Base-by-base conservation (phyloP, 768 basidiomycete genomes). In the Phanerodontia chrysosporium region DNA sequence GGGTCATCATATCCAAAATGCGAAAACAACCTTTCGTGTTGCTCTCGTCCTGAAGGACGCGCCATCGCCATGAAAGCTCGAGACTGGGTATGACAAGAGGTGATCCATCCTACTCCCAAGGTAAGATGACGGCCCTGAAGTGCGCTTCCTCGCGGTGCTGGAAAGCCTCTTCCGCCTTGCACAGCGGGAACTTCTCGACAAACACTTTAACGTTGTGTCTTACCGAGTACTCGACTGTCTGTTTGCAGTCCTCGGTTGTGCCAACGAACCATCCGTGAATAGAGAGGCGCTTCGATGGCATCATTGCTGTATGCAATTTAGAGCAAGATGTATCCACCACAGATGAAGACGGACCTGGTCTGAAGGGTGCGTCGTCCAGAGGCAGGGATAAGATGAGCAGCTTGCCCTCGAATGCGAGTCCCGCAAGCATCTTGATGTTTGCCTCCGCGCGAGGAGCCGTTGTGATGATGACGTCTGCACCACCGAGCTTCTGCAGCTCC, bases 401-500 rank as follows among this genome's bases (percentile, higher is more conserved):
- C 44, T 64, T 61, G 21, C 69, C 69, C 29, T 60, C 59, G 10
- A 64, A 39, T 6, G 58, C 62, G 7, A 70, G 63, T 6, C 58
- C 69, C 2, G 58, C 51, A 13, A 69, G 29, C 21, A 70, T 64
- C 8, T 28, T 58, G 29, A 58, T 54, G 29, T 62, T 61, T 18
- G 48, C 45, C 14, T 64, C 55, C 12, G 64, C 22, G 58, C 59
- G 62, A 25, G 72, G 72, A n/a, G 70, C 73, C 30, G 73, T 73
- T 60, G 66, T 69, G 52, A 73, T 62, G 57, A 76, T 72, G 44
- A 76, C 65, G 53, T 73, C 72, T 3, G 76, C 75, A 9, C 78
- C 75, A 3, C 76, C 74, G 24, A 76, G 60, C 58, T 73, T 65
- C 59, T 71, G 61, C 9, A 76, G 68, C 25, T 60, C 68, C 44